Conservation (phyloP, 768 basidiomycete genomes). For the Erythrobasidium yunnanense region DNA sequence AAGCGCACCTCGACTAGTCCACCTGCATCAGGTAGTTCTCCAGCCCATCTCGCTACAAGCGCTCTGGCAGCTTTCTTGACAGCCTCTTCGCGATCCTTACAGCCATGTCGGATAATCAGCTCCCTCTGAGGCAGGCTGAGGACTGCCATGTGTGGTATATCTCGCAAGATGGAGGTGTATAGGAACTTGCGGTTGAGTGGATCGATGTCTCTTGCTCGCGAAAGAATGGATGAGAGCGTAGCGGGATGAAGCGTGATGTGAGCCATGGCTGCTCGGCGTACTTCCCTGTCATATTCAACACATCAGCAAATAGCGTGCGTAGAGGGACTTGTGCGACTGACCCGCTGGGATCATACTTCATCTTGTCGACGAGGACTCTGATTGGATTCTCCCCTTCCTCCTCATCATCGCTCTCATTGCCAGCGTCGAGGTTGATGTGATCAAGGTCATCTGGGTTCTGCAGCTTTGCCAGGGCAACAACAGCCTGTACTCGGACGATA, state of each 20-base stretch:
- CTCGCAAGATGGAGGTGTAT: conserved; percentile 55
- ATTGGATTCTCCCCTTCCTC: conserved; percentile 46
- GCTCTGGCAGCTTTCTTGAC: conserved; percentile 63
- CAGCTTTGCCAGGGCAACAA: conserved; percentile 66
- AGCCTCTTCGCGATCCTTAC: conserved; percentile 68
- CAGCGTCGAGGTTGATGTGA: conserved; percentile 43
- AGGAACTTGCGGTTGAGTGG: conserved; percentile 60
- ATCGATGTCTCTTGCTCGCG: conserved; percentile 70
- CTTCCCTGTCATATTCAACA: conserved; percentile 68
- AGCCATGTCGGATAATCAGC: conserved; percentile 63
- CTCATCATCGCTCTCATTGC: conserved; percentile 47
- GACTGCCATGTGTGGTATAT: conserved; percentile 49
- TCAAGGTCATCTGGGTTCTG: conserved; percentile 53
- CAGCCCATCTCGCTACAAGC: conserved; percentile 63
- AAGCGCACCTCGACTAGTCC: conserved; percentile 43
- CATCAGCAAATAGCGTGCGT: background rate
- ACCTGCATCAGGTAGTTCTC: conserved; percentile 44
- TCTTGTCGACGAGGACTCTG: conserved; percentile 56
- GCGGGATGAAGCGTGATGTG: conserved; percentile 54
- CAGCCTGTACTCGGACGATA: conserved; percentile 64
- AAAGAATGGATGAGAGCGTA: conserved; percentile 59
- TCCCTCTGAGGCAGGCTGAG: conserved; percentile 66
- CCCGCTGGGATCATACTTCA: conserved; percentile 65
- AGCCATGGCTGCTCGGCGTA: conserved; percentile 65
- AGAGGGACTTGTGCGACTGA: conserved; percentile 45